phyloP scores from a whole-genome alignment of 305 asterid genomes.

The Fraxinus greggii region DNA sequence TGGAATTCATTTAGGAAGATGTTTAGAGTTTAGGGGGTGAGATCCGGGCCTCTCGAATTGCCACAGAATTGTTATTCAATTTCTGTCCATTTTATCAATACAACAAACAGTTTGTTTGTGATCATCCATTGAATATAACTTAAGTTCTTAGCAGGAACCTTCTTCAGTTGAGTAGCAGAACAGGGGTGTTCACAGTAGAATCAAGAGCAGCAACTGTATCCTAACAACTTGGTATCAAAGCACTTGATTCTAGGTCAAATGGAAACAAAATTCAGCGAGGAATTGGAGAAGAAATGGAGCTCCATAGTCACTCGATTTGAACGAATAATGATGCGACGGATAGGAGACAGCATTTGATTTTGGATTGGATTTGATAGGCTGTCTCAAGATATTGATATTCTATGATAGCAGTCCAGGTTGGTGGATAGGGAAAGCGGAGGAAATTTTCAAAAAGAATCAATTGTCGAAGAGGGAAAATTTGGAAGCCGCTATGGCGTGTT shows the following conservation, averaged over 20 bases:
- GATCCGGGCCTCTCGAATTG: background rate
- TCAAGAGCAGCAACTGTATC: background rate
- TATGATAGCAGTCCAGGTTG: background rate
- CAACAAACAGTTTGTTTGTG: background rate
- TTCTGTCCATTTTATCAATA: background rate
- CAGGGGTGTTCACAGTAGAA: background rate
- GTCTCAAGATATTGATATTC: background rate
- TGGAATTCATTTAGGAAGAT: background rate
- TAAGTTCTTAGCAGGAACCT: background rate
- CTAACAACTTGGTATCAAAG: background rate
- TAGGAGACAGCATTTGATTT: background rate
- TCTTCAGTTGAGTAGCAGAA: background rate
- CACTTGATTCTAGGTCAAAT: background rate
- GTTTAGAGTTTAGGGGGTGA: background rate
- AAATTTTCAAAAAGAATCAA: background rate
- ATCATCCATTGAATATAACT: background rate
- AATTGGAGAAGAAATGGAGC: background rate
- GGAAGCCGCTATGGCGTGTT: background rate
- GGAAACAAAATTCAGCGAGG: background rate
- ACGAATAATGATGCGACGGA: background rate
- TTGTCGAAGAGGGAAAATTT: background rate
- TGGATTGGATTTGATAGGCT: background rate
- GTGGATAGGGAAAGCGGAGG: background rate
- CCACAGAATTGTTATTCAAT: background rate
- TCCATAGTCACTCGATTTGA: background rate